Base-by-base conservation (phyloP, 345 rosid genomes). In the Rhizophora mangle region DNA sequence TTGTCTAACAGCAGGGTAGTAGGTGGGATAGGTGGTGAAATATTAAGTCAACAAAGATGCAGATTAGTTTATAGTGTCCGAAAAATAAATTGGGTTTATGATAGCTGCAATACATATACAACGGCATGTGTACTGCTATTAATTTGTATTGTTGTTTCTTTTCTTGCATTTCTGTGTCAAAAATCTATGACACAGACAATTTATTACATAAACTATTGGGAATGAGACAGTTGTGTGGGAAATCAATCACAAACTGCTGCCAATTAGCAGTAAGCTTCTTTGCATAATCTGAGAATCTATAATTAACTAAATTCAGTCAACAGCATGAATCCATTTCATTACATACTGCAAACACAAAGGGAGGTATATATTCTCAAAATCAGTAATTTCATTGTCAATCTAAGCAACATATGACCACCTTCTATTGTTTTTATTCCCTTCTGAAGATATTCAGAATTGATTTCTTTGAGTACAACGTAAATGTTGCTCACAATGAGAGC, bases 401-500 rank as follows among this genome's bases (percentile, higher is more conserved):
- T 63, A 30, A 56, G 27, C 6, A 3, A 51, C 31, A 68, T 43
- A 56, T 16, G 29, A 53, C 56, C 64, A 94, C 97, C 96, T 87
- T 94, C 93, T 74, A 91, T 77, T 37, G 78, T 71, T 85, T 88
- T 88, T 64, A 83, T 75, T 67, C 96, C 98, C 77, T 86, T 91
- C 71, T 34, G 84, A 69, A 94, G 96, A 81, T 89, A 94, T 53
- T 89, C 96, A 37, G 93, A 55, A 76, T 87, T 91, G 60, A 94
- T 71, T 87, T 94, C 98, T 83, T 94, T 94, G 46, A 94, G 93
- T 65, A 91, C 75, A 75, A 94, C 98, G 71, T 65, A 72, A 62
- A 81, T 85, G 78, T 88, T 84, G 85, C 85, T 74, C 74, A 85
- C 16, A 61, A 94, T 77, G 60, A 89, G 86, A 59, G 92, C 94